Evolutionary conservation across 1,139 yeast species (phyloP).

Genomic region (Scheffersomyces lignicola): DNA sequence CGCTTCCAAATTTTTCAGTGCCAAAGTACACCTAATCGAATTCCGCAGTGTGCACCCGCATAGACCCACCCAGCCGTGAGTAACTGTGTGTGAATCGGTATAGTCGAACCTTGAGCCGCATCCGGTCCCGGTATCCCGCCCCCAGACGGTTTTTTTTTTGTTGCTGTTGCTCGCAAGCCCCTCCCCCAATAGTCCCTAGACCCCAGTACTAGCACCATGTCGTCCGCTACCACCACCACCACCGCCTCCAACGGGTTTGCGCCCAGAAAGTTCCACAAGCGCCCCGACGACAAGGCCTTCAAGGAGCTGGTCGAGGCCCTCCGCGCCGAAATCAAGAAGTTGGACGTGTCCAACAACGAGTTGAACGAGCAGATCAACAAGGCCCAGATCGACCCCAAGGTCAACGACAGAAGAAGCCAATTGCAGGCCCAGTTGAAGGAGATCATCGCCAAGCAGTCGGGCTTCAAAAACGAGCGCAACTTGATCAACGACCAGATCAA

Average conservation of each 20-base stretch:
- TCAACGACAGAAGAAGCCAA: constrained; percentile 57
- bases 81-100: too few species aligned
- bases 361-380: constrained; percentile 44
- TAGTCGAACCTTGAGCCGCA: too few species aligned
- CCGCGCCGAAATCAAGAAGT: constrained; percentile 67
- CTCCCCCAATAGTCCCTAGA: not conserved
- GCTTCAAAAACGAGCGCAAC: constrained; percentile 69
- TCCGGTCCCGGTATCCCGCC: too few species aligned
- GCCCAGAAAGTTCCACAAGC: constrained; percentile 55
- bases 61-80: too few species aligned
- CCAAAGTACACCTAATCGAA: too few species aligned
- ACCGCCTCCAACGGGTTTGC: constrained; percentile 7
- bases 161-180: too few species aligned
- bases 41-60: too few species aligned
- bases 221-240: constrained; percentile 6
- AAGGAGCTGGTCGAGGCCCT: constrained; percentile 62
- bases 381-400: constrained; percentile 42
- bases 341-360: constrained; percentile 53
- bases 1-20: too few species aligned
- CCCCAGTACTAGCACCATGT: too few species aligned
- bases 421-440: constrained; percentile 66
- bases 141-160: too few species aligned
- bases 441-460: constrained; percentile 66
- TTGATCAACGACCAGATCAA: constrained; percentile 72
- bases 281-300: constrained; percentile 69